Base-by-base conservation (phyloP, 352 stramenopile genomes). In the Globisporangium polare region DNA sequence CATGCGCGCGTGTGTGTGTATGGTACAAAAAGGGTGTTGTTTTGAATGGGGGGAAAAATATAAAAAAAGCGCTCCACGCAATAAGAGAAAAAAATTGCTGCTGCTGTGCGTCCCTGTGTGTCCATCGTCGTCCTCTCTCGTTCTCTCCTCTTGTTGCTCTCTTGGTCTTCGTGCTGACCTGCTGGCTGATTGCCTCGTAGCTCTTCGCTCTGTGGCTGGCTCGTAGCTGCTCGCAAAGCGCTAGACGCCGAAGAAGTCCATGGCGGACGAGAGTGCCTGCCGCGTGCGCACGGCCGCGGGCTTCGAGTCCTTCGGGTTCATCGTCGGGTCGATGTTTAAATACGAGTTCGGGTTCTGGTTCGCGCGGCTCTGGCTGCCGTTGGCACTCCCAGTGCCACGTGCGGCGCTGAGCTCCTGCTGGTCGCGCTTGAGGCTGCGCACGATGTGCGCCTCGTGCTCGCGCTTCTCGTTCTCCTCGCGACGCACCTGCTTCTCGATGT, bases 161-260 rank as follows among this genome's bases (percentile, higher is more conserved):
- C 24, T n/a, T 17, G 20, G 12, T 31, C 17, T 12, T 20, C 22
- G 9, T 33, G 46, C 46, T 35, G 5, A 13, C 5, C 24, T 31
- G 45, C 29, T 35, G 33, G 12, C 15, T 33, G 29, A 33, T 33
- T 33, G 18, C 3, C 45, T 24, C 18, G 45, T 51, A 51, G 12
- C 20, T 51, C 45, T 31, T 51, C 45, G 5, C 18, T 17, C n/a
- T 1, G 15, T 31, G n/a, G 8, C n/a, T 47, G 17, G 20, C 43
- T 18, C 45, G 13, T 27, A 29, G 9, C 3, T 15, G 17, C 26
- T 31, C 15, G 39, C 20, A 35, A 18, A 7, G 17, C 37, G 0
- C 75, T 88, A 94, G 49, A 94, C 74, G 50, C 84, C 84, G 47
- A 95, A 77, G 54, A 95, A 95, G 65, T 95, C 86, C 82, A 95